Percentiles rank a stretch among this genome's conserved stretches.
Conservation (phyloP, 1,284 basidiomycete species). For the Exsudoporus floridanus region DNA sequence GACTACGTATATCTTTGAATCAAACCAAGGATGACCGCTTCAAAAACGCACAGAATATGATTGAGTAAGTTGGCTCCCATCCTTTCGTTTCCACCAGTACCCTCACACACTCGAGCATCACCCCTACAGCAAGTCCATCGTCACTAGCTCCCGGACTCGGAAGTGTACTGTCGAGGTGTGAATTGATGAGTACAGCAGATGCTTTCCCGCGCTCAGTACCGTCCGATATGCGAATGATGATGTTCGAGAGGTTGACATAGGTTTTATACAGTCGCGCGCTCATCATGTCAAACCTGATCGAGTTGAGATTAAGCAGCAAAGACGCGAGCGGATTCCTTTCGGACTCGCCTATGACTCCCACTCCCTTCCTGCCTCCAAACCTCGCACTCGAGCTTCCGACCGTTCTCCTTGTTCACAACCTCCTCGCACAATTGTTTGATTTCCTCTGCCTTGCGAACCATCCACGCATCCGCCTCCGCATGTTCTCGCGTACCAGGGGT, state of each 20-base stretch:
- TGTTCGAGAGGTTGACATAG: constrained; percentile 86
- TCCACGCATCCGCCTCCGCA: constrained; percentile 82
- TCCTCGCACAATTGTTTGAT: constrained; percentile 63
- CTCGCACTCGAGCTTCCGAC: constrained; percentile 76
- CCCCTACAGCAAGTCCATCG: constrained; percentile 83
- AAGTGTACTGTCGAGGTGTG: constrained; percentile 85
- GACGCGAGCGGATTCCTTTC: not conserved
- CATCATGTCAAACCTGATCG: constrained; percentile 80
- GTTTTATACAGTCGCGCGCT: constrained; percentile 85
- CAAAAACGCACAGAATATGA: constrained; percentile 74
- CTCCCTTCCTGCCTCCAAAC: constrained; percentile 85
- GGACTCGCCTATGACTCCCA: constrained; percentile 76
- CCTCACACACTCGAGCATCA: constrained; percentile 89
- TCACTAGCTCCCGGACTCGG: constrained; percentile 86
- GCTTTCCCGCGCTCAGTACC: constrained; percentile 72
- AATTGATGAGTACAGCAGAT: constrained; percentile 84
- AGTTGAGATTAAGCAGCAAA: not conserved
- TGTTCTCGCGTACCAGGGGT: constrained; percentile 92
- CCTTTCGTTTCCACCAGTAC: constrained; percentile 74
- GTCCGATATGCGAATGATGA: constrained; percentile 86
- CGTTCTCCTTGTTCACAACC: constrained; percentile 44
- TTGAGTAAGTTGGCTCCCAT: constrained; percentile 76
- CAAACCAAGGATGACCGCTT: not conserved
- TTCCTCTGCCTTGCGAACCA: constrained; percentile 64
- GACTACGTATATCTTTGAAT: not conserved